phyloP scores from a whole-genome alignment of 2,329 filamentous ascomycete genomes.

The Claviceps paspali region DNA sequence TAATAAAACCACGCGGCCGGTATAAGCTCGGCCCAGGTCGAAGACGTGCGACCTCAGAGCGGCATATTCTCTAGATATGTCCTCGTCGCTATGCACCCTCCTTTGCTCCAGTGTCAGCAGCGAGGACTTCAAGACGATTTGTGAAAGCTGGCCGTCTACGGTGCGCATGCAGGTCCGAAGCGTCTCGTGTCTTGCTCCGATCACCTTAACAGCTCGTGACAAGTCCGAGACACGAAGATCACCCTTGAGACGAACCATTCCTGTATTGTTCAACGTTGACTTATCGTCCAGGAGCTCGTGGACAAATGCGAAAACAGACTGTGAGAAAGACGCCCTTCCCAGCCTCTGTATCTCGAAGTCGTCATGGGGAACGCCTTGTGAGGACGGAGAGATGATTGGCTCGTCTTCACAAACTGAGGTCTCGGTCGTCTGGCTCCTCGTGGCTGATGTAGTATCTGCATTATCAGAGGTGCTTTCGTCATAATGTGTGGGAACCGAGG shows the following conservation, averaged over 20 bases:
- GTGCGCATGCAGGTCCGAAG: slow-evolving; percentile 15
- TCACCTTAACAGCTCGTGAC: slow-evolving; percentile 16
- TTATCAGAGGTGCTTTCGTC: neutral
- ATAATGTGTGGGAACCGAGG: too few relatives aligned
- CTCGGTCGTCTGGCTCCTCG: neutral
- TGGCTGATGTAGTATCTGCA: neutral
- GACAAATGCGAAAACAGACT: neutral
- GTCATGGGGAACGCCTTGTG: neutral
- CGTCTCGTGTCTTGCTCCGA: slow-evolving; percentile 17
- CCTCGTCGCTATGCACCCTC: neutral
- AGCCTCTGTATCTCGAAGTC: neutral
- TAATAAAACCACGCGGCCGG: neutral
- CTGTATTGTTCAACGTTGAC: neutral
- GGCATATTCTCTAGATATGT: neutral
- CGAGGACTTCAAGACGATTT: neutral
- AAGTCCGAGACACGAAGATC: slow-evolving; percentile 8
- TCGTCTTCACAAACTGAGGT: too few relatives aligned
- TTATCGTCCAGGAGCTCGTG: neutral
- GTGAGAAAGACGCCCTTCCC: neutral
- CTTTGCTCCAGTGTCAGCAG: neutral
- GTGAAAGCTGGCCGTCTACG: neutral
- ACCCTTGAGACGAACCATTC: neutral
- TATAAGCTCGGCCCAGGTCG: neutral
- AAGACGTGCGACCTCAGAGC: neutral
- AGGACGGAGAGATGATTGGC: too few relatives aligned